These are phyloP conservation scores for Epichloe baconii DNA, from an alignment of 2,329 filamentous ascomycete genomes.

Conservation along the genomic window DNA sequence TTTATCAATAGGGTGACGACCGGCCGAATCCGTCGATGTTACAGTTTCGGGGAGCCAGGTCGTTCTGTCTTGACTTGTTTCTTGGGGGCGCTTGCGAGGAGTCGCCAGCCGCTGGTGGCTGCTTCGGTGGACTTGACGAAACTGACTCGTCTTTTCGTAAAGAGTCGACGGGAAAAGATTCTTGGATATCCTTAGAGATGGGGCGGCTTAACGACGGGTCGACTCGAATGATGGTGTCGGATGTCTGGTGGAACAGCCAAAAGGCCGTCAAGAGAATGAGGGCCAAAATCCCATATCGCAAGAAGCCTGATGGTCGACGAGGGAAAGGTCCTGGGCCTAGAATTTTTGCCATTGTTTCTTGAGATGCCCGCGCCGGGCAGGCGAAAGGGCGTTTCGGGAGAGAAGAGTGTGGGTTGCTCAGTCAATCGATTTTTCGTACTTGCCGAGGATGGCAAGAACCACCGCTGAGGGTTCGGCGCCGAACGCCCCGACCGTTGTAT, in stretches of 20 bases:
- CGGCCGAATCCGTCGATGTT: conserved; percentile 1
- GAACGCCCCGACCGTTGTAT: too few relatives aligned
- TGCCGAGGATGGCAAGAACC: not conserved
- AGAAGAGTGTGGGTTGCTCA: not conserved
- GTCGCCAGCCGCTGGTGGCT: not conserved
- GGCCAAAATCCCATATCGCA: conserved; percentile 28
- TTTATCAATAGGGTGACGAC: conserved; percentile 36
- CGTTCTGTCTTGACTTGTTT: conserved; percentile 1
- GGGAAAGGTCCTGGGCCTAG: conserved; percentile 5
- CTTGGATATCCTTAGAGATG: not conserved
- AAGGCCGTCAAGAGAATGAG: conserved; percentile 21
- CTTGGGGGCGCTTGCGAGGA: not conserved
- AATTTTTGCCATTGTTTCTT: conserved; percentile 7
- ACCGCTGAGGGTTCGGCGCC: not conserved
- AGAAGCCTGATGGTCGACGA: conserved; percentile 23
- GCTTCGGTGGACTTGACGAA: not conserved
- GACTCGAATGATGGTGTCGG: conserved; percentile 2
- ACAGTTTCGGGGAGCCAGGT: not conserved
- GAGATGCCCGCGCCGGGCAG: not conserved
- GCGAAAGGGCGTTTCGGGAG: not conserved
- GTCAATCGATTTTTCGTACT: not conserved
- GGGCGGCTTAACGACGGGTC: not conserved
- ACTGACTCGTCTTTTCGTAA: not conserved
- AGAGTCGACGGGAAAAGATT: not conserved
- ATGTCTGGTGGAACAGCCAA: conserved; percentile 15